phyloP scores from a whole-genome alignment of 2,329 filamentous ascomycete species.

The Monosporascus ibericus region DNA sequence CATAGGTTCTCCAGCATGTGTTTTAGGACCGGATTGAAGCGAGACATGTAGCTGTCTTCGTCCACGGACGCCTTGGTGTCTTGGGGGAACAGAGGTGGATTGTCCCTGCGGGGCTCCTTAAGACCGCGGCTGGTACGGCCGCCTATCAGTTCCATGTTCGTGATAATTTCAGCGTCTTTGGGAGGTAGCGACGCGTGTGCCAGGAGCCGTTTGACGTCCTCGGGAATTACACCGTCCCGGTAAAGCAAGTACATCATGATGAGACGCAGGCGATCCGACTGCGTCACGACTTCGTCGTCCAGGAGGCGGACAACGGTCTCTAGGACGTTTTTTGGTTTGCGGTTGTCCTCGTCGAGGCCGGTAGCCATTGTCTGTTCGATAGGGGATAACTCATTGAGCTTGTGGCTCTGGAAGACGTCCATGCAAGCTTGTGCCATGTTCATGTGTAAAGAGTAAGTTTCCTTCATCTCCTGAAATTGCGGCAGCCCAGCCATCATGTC shows the following conservation, averaged over 20 bases:
- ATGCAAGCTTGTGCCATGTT: slow-evolving; percentile 98
- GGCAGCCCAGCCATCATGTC: slow-evolving; percentile 95
- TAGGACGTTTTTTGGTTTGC: slow-evolving; percentile 83
- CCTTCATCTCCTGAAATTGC: slow-evolving; percentile 93
- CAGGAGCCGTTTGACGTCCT: slow-evolving; percentile 79
- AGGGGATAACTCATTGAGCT: slow-evolving; percentile 79
- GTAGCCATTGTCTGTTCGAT: slow-evolving; percentile 89
- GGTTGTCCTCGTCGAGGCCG: slow-evolving; percentile 85
- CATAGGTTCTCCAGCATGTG: slow-evolving; percentile 72
- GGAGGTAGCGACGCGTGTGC: slow-evolving; percentile 74
- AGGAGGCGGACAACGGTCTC: slow-evolving; percentile 82
- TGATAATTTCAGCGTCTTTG: slow-evolving; percentile 65
- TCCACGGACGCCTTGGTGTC: slow-evolving; percentile 51
- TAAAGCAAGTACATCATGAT: slow-evolving; percentile 83
- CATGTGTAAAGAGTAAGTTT: slow-evolving; percentile 87
- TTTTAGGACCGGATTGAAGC: slow-evolving; percentile 78
- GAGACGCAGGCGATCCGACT: slow-evolving; percentile 73
- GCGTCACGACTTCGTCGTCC: slow-evolving; percentile 70
- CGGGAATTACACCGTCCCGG: slow-evolving; percentile 74
- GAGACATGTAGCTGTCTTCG: slow-evolving; percentile 80
- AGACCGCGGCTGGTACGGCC: slow-evolving; percentile 62
- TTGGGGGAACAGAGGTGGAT: slow-evolving; percentile 63
- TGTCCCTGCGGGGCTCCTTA: slow-evolving; percentile 67
- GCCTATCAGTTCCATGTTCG: slow-evolving; percentile 77
- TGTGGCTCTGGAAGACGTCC: slow-evolving; percentile 81